Percentiles rank a stretch among this genome's conserved stretches.
Evolutionary conservation across 805 yeast species (phyloP).

Genomic region (Wickerhamomyces silvicola): DNA sequence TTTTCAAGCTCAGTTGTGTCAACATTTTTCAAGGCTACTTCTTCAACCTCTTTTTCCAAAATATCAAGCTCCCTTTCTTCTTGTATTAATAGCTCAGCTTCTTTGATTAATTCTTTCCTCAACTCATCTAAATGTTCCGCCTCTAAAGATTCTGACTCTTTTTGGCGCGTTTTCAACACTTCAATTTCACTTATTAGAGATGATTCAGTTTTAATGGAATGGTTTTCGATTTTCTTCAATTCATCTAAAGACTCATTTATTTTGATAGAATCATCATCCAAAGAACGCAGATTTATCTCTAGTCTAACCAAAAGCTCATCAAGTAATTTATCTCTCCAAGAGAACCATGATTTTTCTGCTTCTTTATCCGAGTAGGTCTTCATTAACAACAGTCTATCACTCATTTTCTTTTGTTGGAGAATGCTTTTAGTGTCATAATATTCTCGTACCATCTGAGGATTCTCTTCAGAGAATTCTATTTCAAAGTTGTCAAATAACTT

Average conservation of each 20-base stretch:
- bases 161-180: constrained; percentile 4
- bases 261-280: constrained; percentile 7
- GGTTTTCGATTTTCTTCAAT: constrained; percentile 3
- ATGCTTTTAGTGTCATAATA: constrained; percentile 16
- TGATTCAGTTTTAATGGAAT: constrained; percentile 1
- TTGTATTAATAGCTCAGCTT: constrained; percentile 1
- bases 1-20: constrained; percentile 15
- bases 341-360: constrained; percentile 20
- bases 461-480: constrained; percentile 20
- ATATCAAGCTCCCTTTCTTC: constrained; percentile 3
- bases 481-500: constrained; percentile 18
- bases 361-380: constrained; percentile 21
- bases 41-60: constrained; percentile 8
- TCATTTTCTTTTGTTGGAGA: constrained; percentile 17
- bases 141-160: constrained; percentile 11
- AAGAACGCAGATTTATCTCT: constrained; percentile 6
- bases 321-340: constrained; percentile 20
- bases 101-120: constrained; percentile 9
- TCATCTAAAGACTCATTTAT: constrained; percentile 2
- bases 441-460: constrained; percentile 21
- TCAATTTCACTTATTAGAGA: constrained; percentile 1
- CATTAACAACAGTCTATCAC: constrained; percentile 19
- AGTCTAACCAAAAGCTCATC: constrained; percentile 18
- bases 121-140: constrained; percentile 6
- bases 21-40: constrained; percentile 4